These are phyloP conservation scores for Limnanthes douglasii DNA, from an alignment of 345 rosid genomes.

Conservation along the genomic window DNA sequence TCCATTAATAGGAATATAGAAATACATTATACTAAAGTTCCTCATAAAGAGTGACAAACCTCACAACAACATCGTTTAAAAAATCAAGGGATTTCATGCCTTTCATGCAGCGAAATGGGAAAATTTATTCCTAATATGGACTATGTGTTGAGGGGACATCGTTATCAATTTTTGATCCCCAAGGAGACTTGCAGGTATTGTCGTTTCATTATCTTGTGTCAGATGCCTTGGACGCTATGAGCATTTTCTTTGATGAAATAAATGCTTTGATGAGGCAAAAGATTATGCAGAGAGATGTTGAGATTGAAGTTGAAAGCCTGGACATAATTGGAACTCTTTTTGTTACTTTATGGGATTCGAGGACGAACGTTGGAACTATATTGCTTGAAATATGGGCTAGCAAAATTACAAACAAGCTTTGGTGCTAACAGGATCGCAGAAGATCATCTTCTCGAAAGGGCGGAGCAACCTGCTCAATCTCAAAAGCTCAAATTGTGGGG, in stretches of 20 bases:
- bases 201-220: slow-evolving; percentile 94
- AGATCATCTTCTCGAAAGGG: slow-evolving; percentile 69
- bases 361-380: slow-evolving; percentile 47
- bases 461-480: slow-evolving; percentile 75
- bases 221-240: slow-evolving; percentile 94
- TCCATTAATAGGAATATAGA: too few species aligned
- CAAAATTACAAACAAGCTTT: slow-evolving; percentile 75
- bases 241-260: slow-evolving; percentile 86
- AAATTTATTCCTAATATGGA: slow-evolving; percentile 78
- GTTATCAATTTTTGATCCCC: slow-evolving; percentile 81
- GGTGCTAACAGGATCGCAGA: slow-evolving; percentile 74
- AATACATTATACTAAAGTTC: too few species aligned
- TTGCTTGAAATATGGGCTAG: slow-evolving; percentile 95
- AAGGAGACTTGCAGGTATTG: slow-evolving; percentile 93
- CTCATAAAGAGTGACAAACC: too few species aligned
- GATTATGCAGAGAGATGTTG: slow-evolving; percentile 96
- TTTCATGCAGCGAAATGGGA: slow-evolving; percentile 58
- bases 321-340: neutral
- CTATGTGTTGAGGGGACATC: slow-evolving; percentile 96
- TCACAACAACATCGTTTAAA: too few species aligned
- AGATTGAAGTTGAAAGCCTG: slow-evolving; percentile 27
- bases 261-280: slow-evolving; percentile 83
- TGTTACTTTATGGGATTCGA: slow-evolving; percentile 25
- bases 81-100: slow-evolving; percentile 89
- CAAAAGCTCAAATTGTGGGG: slow-evolving; percentile 98